Evolutionary conservation across 1,139 yeast species (phyloP), one percentile per base, ranked within the genome.

Genomic region (Pichia sp.): DNA sequence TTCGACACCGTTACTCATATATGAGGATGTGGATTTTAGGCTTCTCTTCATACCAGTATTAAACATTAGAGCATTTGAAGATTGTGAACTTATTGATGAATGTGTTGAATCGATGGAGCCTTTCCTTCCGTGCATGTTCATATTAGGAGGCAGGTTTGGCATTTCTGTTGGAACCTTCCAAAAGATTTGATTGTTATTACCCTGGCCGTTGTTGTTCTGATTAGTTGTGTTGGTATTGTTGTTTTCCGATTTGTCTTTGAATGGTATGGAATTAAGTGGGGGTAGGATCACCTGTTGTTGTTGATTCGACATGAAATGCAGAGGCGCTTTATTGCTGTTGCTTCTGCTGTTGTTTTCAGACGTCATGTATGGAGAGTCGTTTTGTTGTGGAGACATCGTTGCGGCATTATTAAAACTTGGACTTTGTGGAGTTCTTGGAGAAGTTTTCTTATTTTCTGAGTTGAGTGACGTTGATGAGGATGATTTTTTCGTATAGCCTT

Each of bases 401-500:
- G 31, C 44, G 30, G 4, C 35, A 34, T 34, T 39, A 22, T 35
- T 27, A 24, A 24, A 28, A 5, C 15, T 34, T 28, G 35, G 44
- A 17, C 35, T 38, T 15, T 43, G 52, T 4, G 42, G 40, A 7
- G 32, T 37, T 37, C 6, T 11, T 10, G 30, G 40, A 7, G 30
- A 37, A 7, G 22, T 24, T 47, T 24, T 24, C 10, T 24, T 24
- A 24, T 8, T 7, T 8, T 24, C 27, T 20, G 35, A 18, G 15
- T 8, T 27, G 2, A 24, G 17, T 24, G 39, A 38, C 5, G 18
- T 17, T 12, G 27, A 24, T 24, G 27, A 24, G 10, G 27, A 24
- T 19, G 30, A n/a, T 45, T 70, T 75, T 39, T 77, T 66, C 11
- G 75, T 71, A 57, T 79, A 83, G 1, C 91, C 91, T 60, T 84